These are phyloP conservation scores for Acer negundo DNA, from an alignment of 345 rosid genomes.

Conservation along the genomic window DNA sequence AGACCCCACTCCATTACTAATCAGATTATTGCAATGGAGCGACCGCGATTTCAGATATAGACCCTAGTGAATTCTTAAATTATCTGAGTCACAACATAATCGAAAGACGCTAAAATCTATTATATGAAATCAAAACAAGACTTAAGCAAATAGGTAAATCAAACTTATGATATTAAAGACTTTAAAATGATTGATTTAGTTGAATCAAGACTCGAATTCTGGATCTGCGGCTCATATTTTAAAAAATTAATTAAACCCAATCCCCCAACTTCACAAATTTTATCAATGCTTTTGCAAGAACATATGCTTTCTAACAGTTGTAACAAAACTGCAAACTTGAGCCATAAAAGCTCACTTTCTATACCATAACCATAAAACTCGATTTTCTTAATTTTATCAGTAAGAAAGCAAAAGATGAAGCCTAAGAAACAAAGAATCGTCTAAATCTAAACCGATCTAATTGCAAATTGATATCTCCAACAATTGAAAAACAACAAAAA, in stretches of 20 bases:
- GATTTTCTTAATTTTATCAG: conserved; percentile 25
- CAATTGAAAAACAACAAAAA: background rate
- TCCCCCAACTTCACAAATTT: too few relatives aligned
- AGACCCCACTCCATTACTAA: too few relatives aligned
- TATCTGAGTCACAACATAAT: too few relatives aligned
- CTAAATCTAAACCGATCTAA: conserved; percentile 42
- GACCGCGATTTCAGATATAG: too few relatives aligned
- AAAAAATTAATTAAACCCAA: background rate
- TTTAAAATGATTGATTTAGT: background rate
- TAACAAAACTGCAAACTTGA: conserved; percentile 2
- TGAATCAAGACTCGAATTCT: conserved; percentile 19
- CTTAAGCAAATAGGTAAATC: background rate
- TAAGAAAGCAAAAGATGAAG: conserved; percentile 23
- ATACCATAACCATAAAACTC: background rate
- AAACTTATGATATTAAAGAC: background rate
- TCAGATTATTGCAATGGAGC: too few relatives aligned
- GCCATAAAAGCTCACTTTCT: background rate
- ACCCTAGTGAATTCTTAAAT: too few relatives aligned
- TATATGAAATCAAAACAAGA: background rate
- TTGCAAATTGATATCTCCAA: conserved; percentile 5
- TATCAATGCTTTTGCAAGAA: background rate
- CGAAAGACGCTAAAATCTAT: too few relatives aligned
- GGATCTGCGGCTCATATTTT: conserved; percentile 16
- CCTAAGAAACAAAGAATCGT: conserved; percentile 15
- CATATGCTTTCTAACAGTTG: background rate